phyloP scores from a whole-genome alignment of 225 moss, liverwort and hornwort species.

The Takakia lepidozioides region DNA sequence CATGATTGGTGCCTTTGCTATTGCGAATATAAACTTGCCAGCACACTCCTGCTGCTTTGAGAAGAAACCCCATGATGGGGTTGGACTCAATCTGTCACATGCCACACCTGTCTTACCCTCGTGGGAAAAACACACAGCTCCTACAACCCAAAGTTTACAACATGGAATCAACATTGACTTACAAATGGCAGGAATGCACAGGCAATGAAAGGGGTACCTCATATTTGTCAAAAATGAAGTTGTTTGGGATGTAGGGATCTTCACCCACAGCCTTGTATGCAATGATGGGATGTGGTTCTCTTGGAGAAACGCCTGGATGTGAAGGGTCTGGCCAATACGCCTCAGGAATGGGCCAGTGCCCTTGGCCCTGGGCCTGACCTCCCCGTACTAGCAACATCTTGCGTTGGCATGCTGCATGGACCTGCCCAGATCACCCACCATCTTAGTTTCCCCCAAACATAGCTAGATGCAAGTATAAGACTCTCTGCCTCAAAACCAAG shows the following conservation, averaged over 20 bases:
- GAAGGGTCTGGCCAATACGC: conserved; percentile 93
- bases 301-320: conserved; percentile 62
- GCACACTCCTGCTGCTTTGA: conserved; percentile 80
- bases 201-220: too few species aligned
- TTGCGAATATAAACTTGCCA: conserved; percentile 95
- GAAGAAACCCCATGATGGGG: conserved; percentile 76
- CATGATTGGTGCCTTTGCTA: conserved; percentile 87
- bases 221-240: conserved; percentile 91
- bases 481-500: too few species aligned
- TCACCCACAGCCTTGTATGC: conserved; percentile 93
- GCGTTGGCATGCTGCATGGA: conserved; percentile 81
- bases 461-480: too few species aligned
- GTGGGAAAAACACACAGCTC: too few species aligned
- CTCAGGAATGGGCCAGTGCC: conserved; percentile 99
- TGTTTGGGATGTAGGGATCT: conserved; percentile 78
- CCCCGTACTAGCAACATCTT: conserved; percentile 93
- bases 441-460: too few species aligned
- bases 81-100: conserved; percentile 82
- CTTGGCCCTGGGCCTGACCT: conserved; percentile 76
- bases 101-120: too few species aligned
- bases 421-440: too few species aligned
- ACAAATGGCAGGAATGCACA: too few species aligned
- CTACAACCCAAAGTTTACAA: too few species aligned
- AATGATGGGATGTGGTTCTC: conserved; percentile 91
- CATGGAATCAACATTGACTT: too few species aligned